Evolutionary conservation across 2,329 filamentous ascomycete genomes (phyloP).

Genomic region (Pseudogymnoascus sp.): DNA sequence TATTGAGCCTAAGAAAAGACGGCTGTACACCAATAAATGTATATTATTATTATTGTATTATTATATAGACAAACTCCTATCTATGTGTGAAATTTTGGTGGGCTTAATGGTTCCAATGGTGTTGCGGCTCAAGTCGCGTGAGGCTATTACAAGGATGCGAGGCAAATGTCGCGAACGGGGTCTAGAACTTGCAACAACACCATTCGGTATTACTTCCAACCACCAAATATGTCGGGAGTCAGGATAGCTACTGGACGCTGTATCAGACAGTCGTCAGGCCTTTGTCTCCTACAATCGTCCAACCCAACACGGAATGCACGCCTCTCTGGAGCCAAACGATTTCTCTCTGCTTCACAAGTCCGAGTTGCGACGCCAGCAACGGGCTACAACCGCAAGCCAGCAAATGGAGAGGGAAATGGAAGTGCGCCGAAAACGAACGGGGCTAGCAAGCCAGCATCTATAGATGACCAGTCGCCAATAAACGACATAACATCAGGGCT

Average conservation of each 20-base stretch:
- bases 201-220: not conserved
- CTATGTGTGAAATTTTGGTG: not conserved
- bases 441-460: constrained; percentile 45
- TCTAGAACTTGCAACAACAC: not conserved
- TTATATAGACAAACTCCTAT: not conserved
- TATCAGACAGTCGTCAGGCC: not conserved
- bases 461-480: constrained; percentile 32
- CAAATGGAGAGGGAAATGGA: constrained; percentile 9
- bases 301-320: not conserved
- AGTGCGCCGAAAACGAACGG: not conserved
- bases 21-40: not conserved
- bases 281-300: not conserved
- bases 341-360: constrained; percentile 17
- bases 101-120: constrained; percentile 1
- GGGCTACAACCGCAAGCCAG: constrained; percentile 19
- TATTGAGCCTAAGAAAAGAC: not conserved
- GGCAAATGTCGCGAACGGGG: not conserved
- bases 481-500: constrained; percentile 40
- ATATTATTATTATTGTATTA: constrained; percentile 10
- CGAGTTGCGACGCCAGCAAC: constrained; percentile 20
- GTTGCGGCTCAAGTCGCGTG: constrained; percentile 11
- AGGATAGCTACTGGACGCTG: not conserved
- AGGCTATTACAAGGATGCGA: constrained; percentile 1
- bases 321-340: not conserved
- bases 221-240: constrained; percentile 1